A percentile compares a stretch with the other conserved stretches of the same genome.
phyloP scores from a whole-genome alignment of 176 grass and related monocot species.

The Carex parvula region DNA sequence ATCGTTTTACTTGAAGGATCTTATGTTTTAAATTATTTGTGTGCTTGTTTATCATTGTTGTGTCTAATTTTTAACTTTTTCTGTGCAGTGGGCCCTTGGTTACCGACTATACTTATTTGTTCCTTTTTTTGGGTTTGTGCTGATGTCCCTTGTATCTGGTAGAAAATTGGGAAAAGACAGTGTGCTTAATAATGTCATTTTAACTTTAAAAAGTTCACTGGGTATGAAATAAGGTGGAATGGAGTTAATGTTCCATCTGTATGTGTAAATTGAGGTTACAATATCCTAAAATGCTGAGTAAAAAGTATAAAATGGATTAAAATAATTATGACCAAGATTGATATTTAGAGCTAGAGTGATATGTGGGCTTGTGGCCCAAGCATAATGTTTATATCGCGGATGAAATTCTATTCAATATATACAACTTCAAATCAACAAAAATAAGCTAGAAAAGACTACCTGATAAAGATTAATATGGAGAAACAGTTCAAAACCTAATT shows the following conservation, averaged over 20 bases:
- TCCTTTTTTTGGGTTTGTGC: not conserved
- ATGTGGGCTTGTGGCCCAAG: not conserved
- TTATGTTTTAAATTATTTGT: not conserved
- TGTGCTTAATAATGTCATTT: not conserved
- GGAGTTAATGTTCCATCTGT: not conserved
- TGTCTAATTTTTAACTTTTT: not conserved
- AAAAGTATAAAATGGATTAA: not conserved
- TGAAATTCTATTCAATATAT: not conserved
- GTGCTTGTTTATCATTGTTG: not conserved
- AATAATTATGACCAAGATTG: not conserved
- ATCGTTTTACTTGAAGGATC: no score
- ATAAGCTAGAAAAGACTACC: not conserved
- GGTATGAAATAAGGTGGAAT: not conserved
- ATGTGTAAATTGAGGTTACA: not conserved
- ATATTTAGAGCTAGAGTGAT: not conserved
- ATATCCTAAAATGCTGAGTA: not conserved
- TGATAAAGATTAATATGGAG: not conserved
- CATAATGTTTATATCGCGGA: not conserved
- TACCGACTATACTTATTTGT: not conserved
- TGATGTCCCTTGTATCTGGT: not conserved
- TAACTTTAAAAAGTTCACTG: not conserved
- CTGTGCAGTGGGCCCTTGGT: not conserved
- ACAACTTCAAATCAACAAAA: not conserved
- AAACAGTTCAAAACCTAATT: not conserved
- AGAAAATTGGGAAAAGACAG: not conserved